Evolutionary conservation across 345 rosid species (phyloP), one percentile per base, ranked within the genome.

Genomic region (Mallotus nudiflorus): DNA sequence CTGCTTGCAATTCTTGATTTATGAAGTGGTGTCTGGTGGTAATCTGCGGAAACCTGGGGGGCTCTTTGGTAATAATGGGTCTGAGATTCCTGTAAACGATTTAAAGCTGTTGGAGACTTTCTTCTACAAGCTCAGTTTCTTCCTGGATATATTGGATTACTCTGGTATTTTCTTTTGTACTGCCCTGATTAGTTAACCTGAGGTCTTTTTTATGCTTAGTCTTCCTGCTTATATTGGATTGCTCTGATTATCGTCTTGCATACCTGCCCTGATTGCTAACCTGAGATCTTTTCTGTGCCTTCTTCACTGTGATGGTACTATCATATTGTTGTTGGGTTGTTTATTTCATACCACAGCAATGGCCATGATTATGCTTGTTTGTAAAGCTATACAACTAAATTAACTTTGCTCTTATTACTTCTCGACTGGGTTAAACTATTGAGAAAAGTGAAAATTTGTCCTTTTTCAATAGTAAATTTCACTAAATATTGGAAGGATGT

Each of bases 21-120:
- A 92, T 77, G 99, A 95, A 82, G 96, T 92, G 73, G 98, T 95
- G 9, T 95, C 99, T 82, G 99, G 99, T 68, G 99, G 99, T 69
- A 92, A 95, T 88, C 92, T 92, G 66, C 85, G 99, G 83, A 92
- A 88, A 79, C 97, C 98, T 49, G 99, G 98, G 59, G 99, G 99
- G 18, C 94, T 95, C 61, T 95, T 95, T 85, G 96, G 99, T 62
- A 95, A 95, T 73, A 88, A 87, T 72, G 99, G 97, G 59, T 95
- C 99, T 81, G 99, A 95, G 80, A 92, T 95, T 79, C 99, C 97
- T 65, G 86, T 87, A 54, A 90, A 85, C 80, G 99, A 95, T 78
- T 75, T 92, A 62, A 95, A 95, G 86, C 99, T 85, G 80, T 76
- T 95, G 80, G 99, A 95, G 83, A 85, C 88, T 40, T 92, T 92